Percentiles rank a stretch among this genome's conserved stretches.
Conservation (phyloP, 345 rosid genomes). For the Citrus reticulata region DNA sequence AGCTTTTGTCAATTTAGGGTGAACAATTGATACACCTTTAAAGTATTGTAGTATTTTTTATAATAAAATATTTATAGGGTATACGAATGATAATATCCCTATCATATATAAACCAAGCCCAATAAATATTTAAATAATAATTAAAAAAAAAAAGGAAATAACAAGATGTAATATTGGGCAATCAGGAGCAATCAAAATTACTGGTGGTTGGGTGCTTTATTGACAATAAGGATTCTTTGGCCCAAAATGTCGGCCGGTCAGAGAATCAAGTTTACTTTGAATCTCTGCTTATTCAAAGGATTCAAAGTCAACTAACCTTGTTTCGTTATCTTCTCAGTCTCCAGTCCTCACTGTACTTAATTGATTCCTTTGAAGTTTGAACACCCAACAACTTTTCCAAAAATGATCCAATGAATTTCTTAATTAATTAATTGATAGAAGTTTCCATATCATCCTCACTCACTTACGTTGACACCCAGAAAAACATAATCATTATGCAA, state of each 20-base stretch:
- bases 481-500: not conserved
- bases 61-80: accelerated
- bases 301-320: conserved; percentile 11
- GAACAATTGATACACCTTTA: too few relatives aligned
- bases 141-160: not conserved
- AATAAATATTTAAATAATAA: too few relatives aligned
- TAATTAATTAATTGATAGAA: too few relatives aligned
- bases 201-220: not conserved
- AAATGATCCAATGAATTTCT: not conserved
- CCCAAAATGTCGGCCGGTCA: conserved; percentile 12
- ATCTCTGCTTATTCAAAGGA: not conserved
- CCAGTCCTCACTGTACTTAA: not conserved
- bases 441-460: not conserved
- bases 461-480: not conserved
- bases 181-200: not conserved
- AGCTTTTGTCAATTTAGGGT: too few relatives aligned
- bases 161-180: not conserved
- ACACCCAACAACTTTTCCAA: not conserved
- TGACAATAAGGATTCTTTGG: not conserved
- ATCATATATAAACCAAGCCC: too few relatives aligned
- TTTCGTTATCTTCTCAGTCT: not conserved
- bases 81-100: too few relatives aligned
- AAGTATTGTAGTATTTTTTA: too few relatives aligned
- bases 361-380: not conserved
- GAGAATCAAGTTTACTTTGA: not conserved